Conservation (phyloP, 768 basidiomycete species). For the Mycena filopes region DNA sequence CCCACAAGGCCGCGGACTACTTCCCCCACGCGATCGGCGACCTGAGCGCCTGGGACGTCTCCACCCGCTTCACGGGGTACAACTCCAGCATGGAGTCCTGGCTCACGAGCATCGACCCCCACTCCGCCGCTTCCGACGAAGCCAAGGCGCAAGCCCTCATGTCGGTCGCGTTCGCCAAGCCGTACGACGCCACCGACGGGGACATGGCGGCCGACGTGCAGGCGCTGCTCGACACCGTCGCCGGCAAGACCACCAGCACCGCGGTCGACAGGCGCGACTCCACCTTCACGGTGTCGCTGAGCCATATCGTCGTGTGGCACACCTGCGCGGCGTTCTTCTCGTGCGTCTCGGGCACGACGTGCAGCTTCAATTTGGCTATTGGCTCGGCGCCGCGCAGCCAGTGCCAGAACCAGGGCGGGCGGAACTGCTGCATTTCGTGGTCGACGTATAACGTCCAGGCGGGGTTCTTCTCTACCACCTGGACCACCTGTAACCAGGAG, state of each 20-base stretch:
- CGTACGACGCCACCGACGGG: constrained; percentile 8
- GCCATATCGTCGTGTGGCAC: constrained; percentile 9
- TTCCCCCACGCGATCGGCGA: constrained; percentile 9
- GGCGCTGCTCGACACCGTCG: constrained; percentile 9
- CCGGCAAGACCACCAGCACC: constrained; percentile 13
- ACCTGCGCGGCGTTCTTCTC: constrained; percentile 6
- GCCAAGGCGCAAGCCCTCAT: background rate
- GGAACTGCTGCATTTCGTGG: background rate
- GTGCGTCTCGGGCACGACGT: constrained; percentile 4
- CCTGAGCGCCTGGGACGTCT: constrained; percentile 8
- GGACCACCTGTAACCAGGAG: constrained; percentile 9
- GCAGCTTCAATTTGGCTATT: too few relatives aligned
- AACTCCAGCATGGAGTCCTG: constrained; percentile 16
- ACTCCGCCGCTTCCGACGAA: constrained; percentile 10
- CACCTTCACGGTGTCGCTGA: background rate
- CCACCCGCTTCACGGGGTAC: constrained; percentile 1
- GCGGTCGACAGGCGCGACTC: constrained; percentile 12
- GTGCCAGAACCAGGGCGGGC: too few relatives aligned
- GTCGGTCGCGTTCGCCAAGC: constrained; percentile 16
- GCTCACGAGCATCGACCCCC: constrained; percentile 15
- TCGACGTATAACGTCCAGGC: constrained; percentile 8
- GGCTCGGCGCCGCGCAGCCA: too few relatives aligned
- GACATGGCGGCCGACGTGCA: constrained; percentile 7
- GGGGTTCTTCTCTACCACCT: constrained; percentile 7
- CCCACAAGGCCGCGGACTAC: constrained; percentile 10